Base-by-base conservation (phyloP, 1,139 yeast genomes). In the Zygosaccharomyces pseudobailii region DNA sequence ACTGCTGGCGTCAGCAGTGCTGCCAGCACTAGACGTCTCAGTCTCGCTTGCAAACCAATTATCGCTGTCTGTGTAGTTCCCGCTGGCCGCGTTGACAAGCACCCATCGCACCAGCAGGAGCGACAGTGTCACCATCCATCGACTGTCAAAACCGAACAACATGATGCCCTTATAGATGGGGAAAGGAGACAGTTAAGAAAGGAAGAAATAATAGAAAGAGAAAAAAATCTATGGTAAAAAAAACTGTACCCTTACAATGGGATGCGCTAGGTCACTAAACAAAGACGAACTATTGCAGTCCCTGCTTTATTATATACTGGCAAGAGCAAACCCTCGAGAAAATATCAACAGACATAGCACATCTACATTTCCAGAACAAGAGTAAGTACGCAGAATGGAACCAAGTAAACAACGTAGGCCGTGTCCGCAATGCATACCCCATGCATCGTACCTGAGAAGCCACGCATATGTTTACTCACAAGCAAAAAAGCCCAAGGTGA, bases 141-240 rank as follows among this genome's bases (percentile, higher is more conserved):
- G 23, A 19, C 41, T 38, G 24, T 34, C 32, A 22, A 38, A 28
- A 19, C 41, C 34, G 41, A 20, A 38, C 24, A 38, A 38, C 41
- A 38, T 49, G 6, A 30, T 30, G 33, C 33, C 33, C 33, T 30
- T 13, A 7, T 24, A 8, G 27, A 24, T 24, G 27, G 27, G 8
- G 6, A 6, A 24, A 6, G 27, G 27, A 24, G 27, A 24, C 9
- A 8, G 27, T 6, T 8, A 10, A n/a, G 33, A 30, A 3, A 30
- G 6, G 10, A 30, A 30, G 6, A 30, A 10, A 30, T 27, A 9
- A 27, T 27, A n/a, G 10, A 7, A 30, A n/a, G 6, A n/a, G 13
- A n/a, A 30, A 24, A 24, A 24, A 8, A 24, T 24, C 8, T 24
- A 24, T 8, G 8, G 27, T 24, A 24, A 24, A 24, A 24, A 6